phyloP scores from a whole-genome alignment of 768 basidiomycete species.

The Lentinula detonsa region DNA sequence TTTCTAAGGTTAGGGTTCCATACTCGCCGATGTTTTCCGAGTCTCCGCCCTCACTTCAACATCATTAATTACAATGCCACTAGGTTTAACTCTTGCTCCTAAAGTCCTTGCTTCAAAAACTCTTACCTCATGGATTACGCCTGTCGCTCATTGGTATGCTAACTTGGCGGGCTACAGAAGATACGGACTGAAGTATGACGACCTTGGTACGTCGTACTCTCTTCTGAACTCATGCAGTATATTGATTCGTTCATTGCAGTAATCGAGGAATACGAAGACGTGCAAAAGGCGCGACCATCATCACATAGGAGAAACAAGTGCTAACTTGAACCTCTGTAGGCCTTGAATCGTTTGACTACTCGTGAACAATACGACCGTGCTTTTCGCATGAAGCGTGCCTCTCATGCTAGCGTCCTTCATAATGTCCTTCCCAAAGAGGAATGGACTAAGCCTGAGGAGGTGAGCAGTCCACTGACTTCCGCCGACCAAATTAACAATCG shows the following conservation, averaged over 20 bases:
- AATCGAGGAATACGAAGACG: slow-evolving; percentile 69
- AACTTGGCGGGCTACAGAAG: slow-evolving; percentile 76
- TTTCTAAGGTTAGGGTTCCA: slow-evolving; percentile 20
- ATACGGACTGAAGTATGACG: slow-evolving; percentile 90
- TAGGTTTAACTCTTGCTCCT: slow-evolving; percentile 71
- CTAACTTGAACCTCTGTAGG: slow-evolving; percentile 39
- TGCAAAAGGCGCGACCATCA: slow-evolving; percentile 61
- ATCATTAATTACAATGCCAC: slow-evolving; percentile 21
- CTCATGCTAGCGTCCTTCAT: slow-evolving; percentile 76
- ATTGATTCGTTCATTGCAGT: slow-evolving; percentile 32
- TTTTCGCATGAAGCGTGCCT: slow-evolving; percentile 82
- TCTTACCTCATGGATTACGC: slow-evolving; percentile 63
- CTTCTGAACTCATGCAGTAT: slow-evolving; percentile 6
- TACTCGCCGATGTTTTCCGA: slow-evolving; percentile 7
- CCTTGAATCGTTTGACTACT: slow-evolving; percentile 72
- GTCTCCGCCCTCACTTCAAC: not conserved
- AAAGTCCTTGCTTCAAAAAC: slow-evolving; percentile 64
- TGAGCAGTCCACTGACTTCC: slow-evolving; percentile 27
- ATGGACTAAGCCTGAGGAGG: slow-evolving; percentile 74
- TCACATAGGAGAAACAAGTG: not conserved
- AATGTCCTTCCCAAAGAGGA: slow-evolving; percentile 73
- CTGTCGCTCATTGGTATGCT: slow-evolving; percentile 81
- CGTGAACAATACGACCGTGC: slow-evolving; percentile 85
- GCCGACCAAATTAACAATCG: not conserved
- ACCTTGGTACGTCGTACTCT: slow-evolving; percentile 62